Conservation (phyloP, 306 rosid genomes). For the Pachyrhizus erosus region DNA sequence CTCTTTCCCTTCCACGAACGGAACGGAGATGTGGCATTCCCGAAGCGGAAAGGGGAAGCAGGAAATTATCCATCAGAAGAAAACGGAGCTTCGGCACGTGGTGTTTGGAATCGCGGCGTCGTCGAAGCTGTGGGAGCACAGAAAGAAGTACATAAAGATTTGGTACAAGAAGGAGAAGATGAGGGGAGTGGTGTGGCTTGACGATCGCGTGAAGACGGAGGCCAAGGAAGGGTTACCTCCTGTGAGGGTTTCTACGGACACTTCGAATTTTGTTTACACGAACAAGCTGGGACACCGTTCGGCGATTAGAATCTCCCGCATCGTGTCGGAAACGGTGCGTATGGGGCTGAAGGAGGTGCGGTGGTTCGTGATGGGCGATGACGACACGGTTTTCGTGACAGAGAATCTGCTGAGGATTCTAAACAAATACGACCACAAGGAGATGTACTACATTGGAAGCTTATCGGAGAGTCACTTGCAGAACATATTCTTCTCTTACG, state of each 20-base stretch:
- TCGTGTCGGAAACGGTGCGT: constrained; percentile 84
- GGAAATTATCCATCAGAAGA: no score
- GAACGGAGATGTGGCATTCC: neutral
- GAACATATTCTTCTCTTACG: constrained; percentile 91
- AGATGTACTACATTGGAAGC: constrained; percentile 87
- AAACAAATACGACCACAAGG: constrained; percentile 76
- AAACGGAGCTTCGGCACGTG: constrained; percentile 67
- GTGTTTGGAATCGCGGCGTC: constrained; percentile 97
- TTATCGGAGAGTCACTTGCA: constrained; percentile 90
- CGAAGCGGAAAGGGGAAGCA: neutral
- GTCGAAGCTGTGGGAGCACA: constrained; percentile 75
- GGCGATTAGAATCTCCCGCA: constrained; percentile 89
- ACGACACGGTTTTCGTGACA: constrained; percentile 90
- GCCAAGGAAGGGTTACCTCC: constrained; percentile 59
- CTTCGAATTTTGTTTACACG: constrained; percentile 62
- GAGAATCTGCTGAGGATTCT: constrained; percentile 73
- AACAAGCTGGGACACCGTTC: constrained; percentile 94
- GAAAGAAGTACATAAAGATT: constrained; percentile 87
- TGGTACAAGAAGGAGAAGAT: constrained; percentile 74
- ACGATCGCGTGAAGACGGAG: constrained; percentile 48
- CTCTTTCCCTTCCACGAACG: neutral
- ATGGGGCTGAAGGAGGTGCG: constrained; percentile 69
- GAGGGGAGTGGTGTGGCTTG: constrained; percentile 93
- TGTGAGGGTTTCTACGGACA: constrained; percentile 72
- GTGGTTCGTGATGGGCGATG: constrained; percentile 99